Percentiles rank a stretch among this genome's conserved stretches.
Conservation (phyloP, 176 grass and related monocot genomes). For the Phoenix roebelenii region DNA sequence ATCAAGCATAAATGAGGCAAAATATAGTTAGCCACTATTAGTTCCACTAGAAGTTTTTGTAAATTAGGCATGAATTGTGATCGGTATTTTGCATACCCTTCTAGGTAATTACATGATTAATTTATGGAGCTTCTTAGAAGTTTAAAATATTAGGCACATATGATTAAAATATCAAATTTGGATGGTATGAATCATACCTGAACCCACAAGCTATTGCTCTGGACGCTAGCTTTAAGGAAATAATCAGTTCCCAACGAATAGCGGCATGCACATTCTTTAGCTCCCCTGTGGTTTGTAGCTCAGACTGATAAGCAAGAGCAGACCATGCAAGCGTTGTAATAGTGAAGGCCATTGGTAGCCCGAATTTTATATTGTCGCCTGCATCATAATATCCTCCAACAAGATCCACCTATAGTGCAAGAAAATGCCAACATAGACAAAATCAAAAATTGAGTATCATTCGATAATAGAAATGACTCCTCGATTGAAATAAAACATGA, state of each 20-base stretch:
- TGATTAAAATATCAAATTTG: no score
- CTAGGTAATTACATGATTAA: no score
- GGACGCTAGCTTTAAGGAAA: constrained; percentile 53
- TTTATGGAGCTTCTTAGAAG: no score
- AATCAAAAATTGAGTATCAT: not conserved
- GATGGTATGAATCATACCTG: constrained; percentile 30
- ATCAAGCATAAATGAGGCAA: no score
- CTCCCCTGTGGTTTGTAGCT: constrained; percentile 51
- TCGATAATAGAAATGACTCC: constrained; percentile 11
- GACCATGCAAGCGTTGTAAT: constrained; percentile 83
- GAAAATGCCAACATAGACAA: not conserved
- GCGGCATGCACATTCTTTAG: constrained; percentile 45
- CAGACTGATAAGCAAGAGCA: constrained; percentile 44
- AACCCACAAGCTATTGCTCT: constrained; percentile 79
- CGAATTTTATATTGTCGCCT: constrained; percentile 95
- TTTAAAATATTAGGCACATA: no score
- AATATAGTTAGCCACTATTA: no score
- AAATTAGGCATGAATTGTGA: no score
- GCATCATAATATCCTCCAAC: constrained; percentile 90
- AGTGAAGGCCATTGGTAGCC: constrained; percentile 77
- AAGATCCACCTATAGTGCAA: constrained; percentile 49
- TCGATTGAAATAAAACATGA: constrained; percentile 46
- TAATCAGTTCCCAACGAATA: constrained; percentile 85
- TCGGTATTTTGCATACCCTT: no score
- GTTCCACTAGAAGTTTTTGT: no score